Evolutionary conservation across 345 rosid genomes (phyloP), one percentile per base, ranked within the genome.

Genomic region (Salix brachista): DNA sequence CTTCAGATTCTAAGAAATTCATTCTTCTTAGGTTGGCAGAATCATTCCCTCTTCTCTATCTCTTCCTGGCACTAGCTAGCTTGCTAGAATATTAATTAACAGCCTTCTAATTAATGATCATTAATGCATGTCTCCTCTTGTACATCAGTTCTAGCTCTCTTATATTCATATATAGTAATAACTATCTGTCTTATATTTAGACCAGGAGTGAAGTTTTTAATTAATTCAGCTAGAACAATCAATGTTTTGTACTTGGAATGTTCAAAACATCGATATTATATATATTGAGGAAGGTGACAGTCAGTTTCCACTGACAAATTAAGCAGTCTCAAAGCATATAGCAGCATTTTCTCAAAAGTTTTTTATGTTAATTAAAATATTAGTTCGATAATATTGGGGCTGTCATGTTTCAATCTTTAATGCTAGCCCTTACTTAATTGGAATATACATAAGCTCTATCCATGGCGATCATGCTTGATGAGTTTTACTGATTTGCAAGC

Each of bases 1-100:
- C 94, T 95, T 81, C 91, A 87, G 80, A 83, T 88, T 77, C 87
- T 82, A 71, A 88, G 85, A 82, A 70, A 87, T 80, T 88, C 88
- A 72, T 87, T 88, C 76, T 90, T 88, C 83, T 85, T 96, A 23
- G 96, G 97, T 41, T 96, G 99, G 99, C 91, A 86, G 78, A 87
- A 85, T 84, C 93, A 93, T 66, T 76, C 88, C 78, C 99, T 96
- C 84, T 93, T 96, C 84, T 91, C 96, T 0, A 89, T 96, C 72
- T 96, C 99, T 62, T 96, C 98, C 16, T 96, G 99, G 99, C 91
- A 85, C 76, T 91, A 82, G 72, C 42, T 46, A 64, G 28, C 28
- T 25, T 9, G 52, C 71, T 70, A 25, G 39, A 73, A 42, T 60
- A 68, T 30, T 21, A 36, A 42, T 41, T 0, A 34, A 5, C 6